Evolutionary conservation across 306 rosid species (phyloP).

Genomic region (Cicer arietinum): DNA sequence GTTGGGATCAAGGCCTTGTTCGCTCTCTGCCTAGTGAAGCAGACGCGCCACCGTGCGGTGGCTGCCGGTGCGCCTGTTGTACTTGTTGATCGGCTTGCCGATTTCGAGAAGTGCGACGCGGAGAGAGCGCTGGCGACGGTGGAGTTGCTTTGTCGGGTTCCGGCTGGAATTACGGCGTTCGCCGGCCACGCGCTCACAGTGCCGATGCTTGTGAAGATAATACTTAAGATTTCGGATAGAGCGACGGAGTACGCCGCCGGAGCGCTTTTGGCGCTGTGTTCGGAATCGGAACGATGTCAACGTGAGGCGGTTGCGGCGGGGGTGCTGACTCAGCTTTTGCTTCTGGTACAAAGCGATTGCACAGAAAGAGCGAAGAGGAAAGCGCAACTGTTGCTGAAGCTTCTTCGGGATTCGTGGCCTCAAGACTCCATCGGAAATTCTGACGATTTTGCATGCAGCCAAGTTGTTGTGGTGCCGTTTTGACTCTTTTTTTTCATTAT

Average conservation of each 20-base stretch:
- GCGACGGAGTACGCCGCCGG: constrained; percentile 96
- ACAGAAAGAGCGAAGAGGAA: constrained; percentile 91
- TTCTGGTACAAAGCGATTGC: constrained; percentile 91
- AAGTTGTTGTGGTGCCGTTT: constrained; percentile 65
- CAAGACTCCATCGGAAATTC: constrained; percentile 78
- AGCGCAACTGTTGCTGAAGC: constrained; percentile 89
- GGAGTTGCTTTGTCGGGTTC: constrained; percentile 75
- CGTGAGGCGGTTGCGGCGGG: constrained; percentile 87
- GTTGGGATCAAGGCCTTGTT: constrained; percentile 80
- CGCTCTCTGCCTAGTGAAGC: constrained; percentile 76
- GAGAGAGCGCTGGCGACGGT: constrained; percentile 86
- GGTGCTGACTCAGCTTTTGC: constrained; percentile 73
- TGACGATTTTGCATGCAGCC: constrained; percentile 82
- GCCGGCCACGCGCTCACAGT: constrained; percentile 77
- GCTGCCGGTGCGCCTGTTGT: constrained; percentile 73
- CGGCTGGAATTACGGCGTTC: constrained; percentile 64
- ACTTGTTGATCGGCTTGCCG: constrained; percentile 69
- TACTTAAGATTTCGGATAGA: constrained; percentile 77
- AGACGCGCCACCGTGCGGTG: constrained; percentile 75
- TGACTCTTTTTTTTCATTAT: constrained; percentile 20
- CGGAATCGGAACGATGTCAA: constrained; percentile 65
- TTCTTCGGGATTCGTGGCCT: constrained; percentile 99
- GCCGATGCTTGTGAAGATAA: constrained; percentile 82
- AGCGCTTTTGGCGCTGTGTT: constrained; percentile 81
- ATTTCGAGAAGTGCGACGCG: constrained; percentile 82